A percentile compares a stretch with the other conserved stretches of the same genome.
Evolutionary conservation across 2,329 filamentous ascomycete species (phyloP).

Genomic region (Fusarium verrucosum): DNA sequence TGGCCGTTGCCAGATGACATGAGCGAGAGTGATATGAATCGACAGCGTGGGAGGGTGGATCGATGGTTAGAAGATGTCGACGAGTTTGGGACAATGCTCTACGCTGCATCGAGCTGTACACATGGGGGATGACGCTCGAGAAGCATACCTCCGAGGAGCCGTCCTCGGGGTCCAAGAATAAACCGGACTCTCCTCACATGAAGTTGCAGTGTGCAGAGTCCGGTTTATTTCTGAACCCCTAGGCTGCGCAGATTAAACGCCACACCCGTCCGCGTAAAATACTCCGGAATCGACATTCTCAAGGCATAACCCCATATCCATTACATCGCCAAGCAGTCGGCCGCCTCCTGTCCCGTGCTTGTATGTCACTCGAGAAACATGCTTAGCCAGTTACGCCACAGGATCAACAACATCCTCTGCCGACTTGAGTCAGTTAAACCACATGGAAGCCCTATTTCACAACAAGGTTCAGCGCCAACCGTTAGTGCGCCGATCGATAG

Average conservation of each 20-base stretch:
- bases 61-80: constrained; percentile 61
- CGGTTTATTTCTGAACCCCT: too few species aligned
- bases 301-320: background rate
- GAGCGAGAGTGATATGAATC: constrained; percentile 43
- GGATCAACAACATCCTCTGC: background rate
- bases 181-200: too few species aligned
- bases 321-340: constrained; percentile 41
- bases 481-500: constrained; percentile 19
- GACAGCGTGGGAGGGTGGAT: constrained; percentile 54
- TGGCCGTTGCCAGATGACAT: constrained; percentile 54
- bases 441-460: background rate
- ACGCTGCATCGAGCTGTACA: constrained; percentile 57
- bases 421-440: constrained; percentile 10
- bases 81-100: constrained; percentile 64
- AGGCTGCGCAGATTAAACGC: background rate
- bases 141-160: too few species aligned
- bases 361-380: background rate
- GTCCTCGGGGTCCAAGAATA: too few species aligned
- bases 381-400: background rate
- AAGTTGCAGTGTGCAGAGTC: too few species aligned
- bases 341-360: background rate
- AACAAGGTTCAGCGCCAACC: constrained; percentile 15
- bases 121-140: constrained; percentile 46
- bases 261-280: too few species aligned
- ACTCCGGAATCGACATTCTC: background rate